phyloP scores from a whole-genome alignment of 1,139 yeast genomes.

The Hyphopichia khmerensis region DNA sequence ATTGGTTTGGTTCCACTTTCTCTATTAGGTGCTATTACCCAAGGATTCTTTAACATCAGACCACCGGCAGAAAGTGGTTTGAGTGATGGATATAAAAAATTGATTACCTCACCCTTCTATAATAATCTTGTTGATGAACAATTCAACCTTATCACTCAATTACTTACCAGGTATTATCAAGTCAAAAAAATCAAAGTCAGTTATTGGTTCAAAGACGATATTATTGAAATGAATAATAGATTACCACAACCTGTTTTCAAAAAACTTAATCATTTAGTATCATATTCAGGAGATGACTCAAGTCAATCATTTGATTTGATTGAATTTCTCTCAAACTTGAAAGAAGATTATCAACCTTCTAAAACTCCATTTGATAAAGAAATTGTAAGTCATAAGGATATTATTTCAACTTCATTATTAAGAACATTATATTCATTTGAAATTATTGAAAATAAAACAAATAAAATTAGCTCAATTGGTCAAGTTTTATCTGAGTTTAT shows the following conservation, averaged over 20 bases:
- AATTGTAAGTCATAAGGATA: conserved; percentile 46
- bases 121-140: conserved; percentile 56
- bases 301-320: conserved; percentile 31
- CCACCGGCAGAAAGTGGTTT: conserved; percentile 71
- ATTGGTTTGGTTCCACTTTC: conserved; percentile 71
- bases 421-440: conserved; percentile 59
- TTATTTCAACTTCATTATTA: conserved; percentile 59
- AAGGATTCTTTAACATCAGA: conserved; percentile 62
- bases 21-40: conserved; percentile 65
- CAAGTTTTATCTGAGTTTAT: conserved; percentile 41
- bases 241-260: conserved; percentile 40
- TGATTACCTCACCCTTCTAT: conserved; percentile 48
- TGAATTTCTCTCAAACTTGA: conserved; percentile 31
- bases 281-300: conserved; percentile 21
- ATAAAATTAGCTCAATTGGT: conserved; percentile 58
- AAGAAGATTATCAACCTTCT: conserved; percentile 12
- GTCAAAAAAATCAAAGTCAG: conserved; percentile 61
- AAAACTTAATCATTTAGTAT: conserved; percentile 32
- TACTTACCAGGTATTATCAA: conserved; percentile 83
- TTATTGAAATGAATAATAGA: conserved; percentile 51
- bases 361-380: conserved; percentile 14
- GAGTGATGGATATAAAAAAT: conserved; percentile 55
- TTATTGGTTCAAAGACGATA: conserved; percentile 59
- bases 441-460: conserved; percentile 46
- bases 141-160: conserved; percentile 66